These are phyloP conservation scores for Bonia amplexicaulis DNA, from an alignment of 176 grass and related monocot species.

Conservation along the genomic window DNA sequence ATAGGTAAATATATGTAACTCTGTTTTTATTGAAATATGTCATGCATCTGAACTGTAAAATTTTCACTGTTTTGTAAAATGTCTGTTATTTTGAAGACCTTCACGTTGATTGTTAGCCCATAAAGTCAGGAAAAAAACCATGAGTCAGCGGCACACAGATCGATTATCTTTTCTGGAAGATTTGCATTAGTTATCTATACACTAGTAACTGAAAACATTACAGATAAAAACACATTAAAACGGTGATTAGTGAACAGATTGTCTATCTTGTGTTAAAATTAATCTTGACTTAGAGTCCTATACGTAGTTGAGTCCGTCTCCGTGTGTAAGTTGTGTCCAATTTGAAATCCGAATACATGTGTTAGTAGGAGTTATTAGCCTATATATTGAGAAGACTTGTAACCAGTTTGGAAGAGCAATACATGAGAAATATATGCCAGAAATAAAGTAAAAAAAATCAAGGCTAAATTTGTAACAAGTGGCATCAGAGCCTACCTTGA, in stretches of 20 bases:
- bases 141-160: background rate
- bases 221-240: background rate
- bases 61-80: background rate
- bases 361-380: too few relatives aligned
- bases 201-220: background rate
- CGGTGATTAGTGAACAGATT: background rate
- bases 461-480: too few relatives aligned
- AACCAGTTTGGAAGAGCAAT: too few relatives aligned
- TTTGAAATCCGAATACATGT: too few relatives aligned
- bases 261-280: too few relatives aligned
- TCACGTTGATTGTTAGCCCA: background rate
- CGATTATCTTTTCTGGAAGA: background rate
- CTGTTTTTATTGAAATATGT: background rate
- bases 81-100: background rate
- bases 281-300: too few relatives aligned
- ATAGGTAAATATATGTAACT: slow-evolving; percentile 26
- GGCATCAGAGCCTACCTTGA: too few relatives aligned
- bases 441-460: too few relatives aligned
- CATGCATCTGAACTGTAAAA: background rate
- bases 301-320: too few relatives aligned
- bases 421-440: too few relatives aligned
- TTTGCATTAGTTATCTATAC: background rate
- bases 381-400: too few relatives aligned
- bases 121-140: background rate
- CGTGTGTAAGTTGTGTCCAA: too few relatives aligned